Conservation (phyloP, 805 yeast genomes). For the Ogataea chonburiensis region DNA sequence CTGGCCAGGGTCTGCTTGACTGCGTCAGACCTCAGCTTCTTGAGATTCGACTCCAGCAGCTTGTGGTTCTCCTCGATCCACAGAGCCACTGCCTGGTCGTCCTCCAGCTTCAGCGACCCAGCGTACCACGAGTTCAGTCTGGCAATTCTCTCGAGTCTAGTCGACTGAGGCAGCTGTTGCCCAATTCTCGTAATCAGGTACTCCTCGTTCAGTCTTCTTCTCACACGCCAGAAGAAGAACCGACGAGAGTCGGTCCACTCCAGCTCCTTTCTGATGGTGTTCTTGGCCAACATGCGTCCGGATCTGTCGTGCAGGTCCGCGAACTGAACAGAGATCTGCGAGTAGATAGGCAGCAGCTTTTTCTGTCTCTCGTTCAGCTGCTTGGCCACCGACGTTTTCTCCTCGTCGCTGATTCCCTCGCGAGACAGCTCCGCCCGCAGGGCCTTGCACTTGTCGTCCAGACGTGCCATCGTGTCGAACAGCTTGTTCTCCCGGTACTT, state of each 20-base stretch:
- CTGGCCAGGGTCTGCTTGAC: constrained; percentile 64
- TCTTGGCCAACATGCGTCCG: constrained; percentile 96
- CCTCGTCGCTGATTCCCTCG: constrained; percentile 55
- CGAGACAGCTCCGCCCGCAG: constrained; percentile 61
- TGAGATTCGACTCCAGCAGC: constrained; percentile 57
- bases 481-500: constrained; percentile 94
- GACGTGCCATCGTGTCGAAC: constrained; percentile 84
- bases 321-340: constrained; percentile 90
- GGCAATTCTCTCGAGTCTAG: constrained; percentile 79
- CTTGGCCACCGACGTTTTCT: constrained; percentile 60
- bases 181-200: constrained; percentile 75
- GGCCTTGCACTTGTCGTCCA: constrained; percentile 72
- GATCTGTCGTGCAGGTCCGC: constrained; percentile 98
- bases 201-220: constrained; percentile 93
- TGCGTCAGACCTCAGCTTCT: constrained; percentile 62
- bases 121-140: constrained; percentile 89
- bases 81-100: constrained; percentile 75
- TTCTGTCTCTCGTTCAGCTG: constrained; percentile 77
- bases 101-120: constrained; percentile 58
- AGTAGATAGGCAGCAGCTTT: constrained; percentile 79
- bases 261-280: constrained; percentile 79
- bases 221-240: constrained; percentile 97
- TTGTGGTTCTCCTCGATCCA: constrained; percentile 84
- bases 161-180: constrained; percentile 51
- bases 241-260: constrained; percentile 89